Base-by-base conservation (phyloP, 139 green algal species). In the Chlorella sorokiniana region DNA sequence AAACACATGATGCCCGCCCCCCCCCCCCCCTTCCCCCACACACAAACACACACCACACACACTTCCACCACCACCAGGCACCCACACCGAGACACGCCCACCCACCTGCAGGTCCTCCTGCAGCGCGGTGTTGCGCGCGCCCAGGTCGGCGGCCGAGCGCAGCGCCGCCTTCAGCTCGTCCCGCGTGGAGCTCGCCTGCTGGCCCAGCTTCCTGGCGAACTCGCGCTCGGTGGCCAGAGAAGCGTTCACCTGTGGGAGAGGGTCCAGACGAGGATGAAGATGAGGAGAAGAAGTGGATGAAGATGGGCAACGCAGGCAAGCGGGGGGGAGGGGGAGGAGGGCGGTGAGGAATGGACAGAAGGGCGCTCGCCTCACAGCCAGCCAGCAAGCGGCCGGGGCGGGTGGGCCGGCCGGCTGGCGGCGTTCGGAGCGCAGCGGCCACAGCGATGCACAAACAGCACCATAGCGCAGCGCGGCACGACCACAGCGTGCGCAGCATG, bases 101-200 rank as follows among this genome's bases (percentile, higher is more conserved):
- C 71, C 23, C 38, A 31, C 54, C 42, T 81, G 41, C 20, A 87
- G 69, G 42, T 81, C 69, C 16, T 35, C 78, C 25, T 69, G 31
- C 76, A 87, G 78, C 41, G n/a, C 40, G 2, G 67, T 42, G 35
- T 82, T 87, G 11, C 23, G 25, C 10, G 52, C 33, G n/a, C 31
- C 63, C 51, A 84, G 67, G 2, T 74, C 56, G 4, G 78, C 22
- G 0, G 45, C 29, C 2, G 20, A 4, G 31, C 78, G 29, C 48
- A 81, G 22, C 35, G 76, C 83, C 35, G 42, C 48, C 48, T 45
- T 38, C 38, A 88, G 73, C 48, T 81, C 54, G 31, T 22, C 25
- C 45, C 85, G 80, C 38, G 56, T 82, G 3, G 22, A 2, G 1
- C 42, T 22, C 33, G 84, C 70, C 38, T 88, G 79, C 71, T 76